Conservation (phyloP, 352 stramenopile species). For the Blastocystis sp. region DNA sequence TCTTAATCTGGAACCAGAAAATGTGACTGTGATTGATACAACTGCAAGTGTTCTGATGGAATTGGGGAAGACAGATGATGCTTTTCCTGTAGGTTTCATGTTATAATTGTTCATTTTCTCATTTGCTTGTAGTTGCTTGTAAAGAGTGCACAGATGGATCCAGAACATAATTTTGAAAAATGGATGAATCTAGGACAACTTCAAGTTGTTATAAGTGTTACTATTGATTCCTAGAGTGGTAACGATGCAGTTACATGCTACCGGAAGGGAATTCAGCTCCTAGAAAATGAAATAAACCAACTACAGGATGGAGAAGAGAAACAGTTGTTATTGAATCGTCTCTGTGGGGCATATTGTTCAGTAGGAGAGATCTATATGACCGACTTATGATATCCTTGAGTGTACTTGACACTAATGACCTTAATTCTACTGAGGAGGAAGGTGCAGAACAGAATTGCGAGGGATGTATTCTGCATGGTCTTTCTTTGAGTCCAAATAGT, state of each 20-base stretch:
- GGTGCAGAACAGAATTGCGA: constrained; percentile 47
- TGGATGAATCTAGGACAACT: constrained; percentile 61
- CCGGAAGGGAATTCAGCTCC: constrained; percentile 38
- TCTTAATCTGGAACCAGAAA: constrained; percentile 1
- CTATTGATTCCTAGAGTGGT: constrained; percentile 1
- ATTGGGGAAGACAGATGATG: neutral
- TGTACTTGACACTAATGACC: neutral
- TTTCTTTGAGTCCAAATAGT: constrained; percentile 20
- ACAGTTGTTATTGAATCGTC: constrained; percentile 36
- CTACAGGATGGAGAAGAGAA: constrained; percentile 28
- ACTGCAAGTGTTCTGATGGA: constrained; percentile 11
- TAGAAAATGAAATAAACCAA: constrained; percentile 10
- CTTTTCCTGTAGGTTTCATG: constrained; percentile 15
- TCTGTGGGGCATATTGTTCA: constrained; percentile 49
- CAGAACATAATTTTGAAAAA: constrained; percentile 47
- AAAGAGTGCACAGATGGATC: constrained; percentile 40
- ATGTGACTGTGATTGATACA: constrained; percentile 38
- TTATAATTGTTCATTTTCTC: neutral
- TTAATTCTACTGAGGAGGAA: constrained; percentile 2
- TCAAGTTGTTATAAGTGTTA: neutral
- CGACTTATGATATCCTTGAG: constrained; percentile 42
- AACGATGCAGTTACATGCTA: constrained; percentile 56
- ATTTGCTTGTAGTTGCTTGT: constrained; percentile 60
- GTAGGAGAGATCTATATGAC: constrained; percentile 58
- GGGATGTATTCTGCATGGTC: constrained; percentile 1